These are phyloP conservation scores for Fusarium sp. DNA, from an alignment of 2,329 filamentous ascomycete species.

Conservation along the genomic window DNA sequence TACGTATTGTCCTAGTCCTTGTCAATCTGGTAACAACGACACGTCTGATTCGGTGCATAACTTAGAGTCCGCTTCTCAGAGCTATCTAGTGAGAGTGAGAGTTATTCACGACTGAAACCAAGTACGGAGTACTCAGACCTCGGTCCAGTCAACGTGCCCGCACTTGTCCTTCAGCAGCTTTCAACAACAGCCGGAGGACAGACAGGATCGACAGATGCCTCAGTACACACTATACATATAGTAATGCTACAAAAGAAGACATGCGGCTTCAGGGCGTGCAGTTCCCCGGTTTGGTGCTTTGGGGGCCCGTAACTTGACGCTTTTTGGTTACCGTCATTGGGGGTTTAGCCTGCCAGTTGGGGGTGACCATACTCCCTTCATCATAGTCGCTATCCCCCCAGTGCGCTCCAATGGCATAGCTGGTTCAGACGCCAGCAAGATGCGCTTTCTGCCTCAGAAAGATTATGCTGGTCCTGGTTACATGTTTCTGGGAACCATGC, in stretches of 20 bases:
- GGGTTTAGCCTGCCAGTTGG: slow-evolving; percentile 39
- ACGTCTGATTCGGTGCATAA: slow-evolving; percentile 38
- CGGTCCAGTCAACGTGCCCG: slow-evolving; percentile 31
- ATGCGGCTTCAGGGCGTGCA: slow-evolving; percentile 39
- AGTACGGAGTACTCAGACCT: slow-evolving; percentile 30
- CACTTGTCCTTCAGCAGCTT: slow-evolving; percentile 21
- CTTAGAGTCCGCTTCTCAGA: slow-evolving; percentile 29
- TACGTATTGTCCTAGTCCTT: slow-evolving; percentile 30
- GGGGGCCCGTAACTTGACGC: slow-evolving; percentile 24
- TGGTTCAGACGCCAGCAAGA: slow-evolving; percentile 37
- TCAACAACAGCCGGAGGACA: slow-evolving; percentile 27
- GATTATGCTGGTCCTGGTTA: slow-evolving; percentile 22
- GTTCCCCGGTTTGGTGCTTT: slow-evolving; percentile 46
- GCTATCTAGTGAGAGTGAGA: slow-evolving; percentile 11
- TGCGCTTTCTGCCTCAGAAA: slow-evolving; percentile 22
- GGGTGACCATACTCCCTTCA: slow-evolving; percentile 32
- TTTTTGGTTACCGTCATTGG: slow-evolving; percentile 35
- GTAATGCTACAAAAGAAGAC: slow-evolving; percentile 24
- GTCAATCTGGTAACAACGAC: slow-evolving; percentile 30
- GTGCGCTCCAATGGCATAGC: slow-evolving; percentile 43
- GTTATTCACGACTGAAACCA: slow-evolving; percentile 11
- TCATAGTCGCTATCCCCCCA: slow-evolving; percentile 21
- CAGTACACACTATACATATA: background rate
- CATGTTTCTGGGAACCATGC: slow-evolving; percentile 21
- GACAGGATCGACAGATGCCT: slow-evolving; percentile 42